Base-by-base conservation (phyloP, 805 yeast species). In the Saccharomycopsis oosterbeekiorum region DNA sequence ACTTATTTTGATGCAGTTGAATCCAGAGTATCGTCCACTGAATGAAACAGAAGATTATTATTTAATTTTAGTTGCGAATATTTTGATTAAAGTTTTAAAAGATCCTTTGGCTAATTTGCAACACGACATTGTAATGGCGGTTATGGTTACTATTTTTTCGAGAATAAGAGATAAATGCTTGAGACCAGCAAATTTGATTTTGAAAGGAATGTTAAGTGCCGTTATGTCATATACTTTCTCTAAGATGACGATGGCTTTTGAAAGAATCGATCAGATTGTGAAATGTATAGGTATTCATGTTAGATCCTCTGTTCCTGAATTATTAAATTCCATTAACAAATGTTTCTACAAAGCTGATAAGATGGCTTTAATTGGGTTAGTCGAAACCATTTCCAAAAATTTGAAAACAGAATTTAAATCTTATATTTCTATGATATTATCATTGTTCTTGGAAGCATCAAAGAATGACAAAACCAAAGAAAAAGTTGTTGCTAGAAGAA, bases 111-210 rank as follows among this genome's bases (percentile, higher is more conserved):
- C 93, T 61, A 85, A 89, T 10, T 78, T 88, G 0, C 96, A 92
- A 69, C 98, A 94, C 70, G 88, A 92, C 2, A 86, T 89, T 19
- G 96, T 91, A 34, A 89, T 92, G n/a, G 97, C 92, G 68, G 96
- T 98, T 0, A 86, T 94, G 53, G 87, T 91, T 82, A 85, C 87
- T 67, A 92, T 94, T 55, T 92, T 92, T 77, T 90, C 88, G 71
- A 86, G 96, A 1, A 76, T 94, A 64, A 97, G 97, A 0, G 76
- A 88, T 61, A 84, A 93, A 60, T 92, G 97, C 72, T 94, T 92
- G 15, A 84, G 92, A n/a, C 93, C 89, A 70, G 74, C 96, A 60
- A 88, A 88, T 36, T 89, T 89, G 62, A 89, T 93, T 12, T 84
- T 94, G 37, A 97, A 97, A 1, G 96, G 96, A 0, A 84, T 94